Evolutionary conservation across 768 basidiomycete species (phyloP).

Genomic region (Chlorophyllum brunneum): DNA sequence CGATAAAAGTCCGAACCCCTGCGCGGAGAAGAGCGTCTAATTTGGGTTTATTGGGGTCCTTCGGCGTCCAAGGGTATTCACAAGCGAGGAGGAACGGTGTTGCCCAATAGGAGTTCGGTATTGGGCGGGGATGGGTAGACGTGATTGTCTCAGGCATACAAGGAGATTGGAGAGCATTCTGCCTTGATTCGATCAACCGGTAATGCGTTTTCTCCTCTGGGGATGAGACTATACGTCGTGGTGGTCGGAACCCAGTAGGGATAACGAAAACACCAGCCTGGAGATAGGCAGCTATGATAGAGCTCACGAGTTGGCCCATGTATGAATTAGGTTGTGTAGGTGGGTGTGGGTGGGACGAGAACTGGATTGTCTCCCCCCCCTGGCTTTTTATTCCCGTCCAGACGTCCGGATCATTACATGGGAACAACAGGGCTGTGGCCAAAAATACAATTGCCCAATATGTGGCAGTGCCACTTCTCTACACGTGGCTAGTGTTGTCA

Average conservation of each 20-base stretch:
- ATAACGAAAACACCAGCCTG: not conserved
- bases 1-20: constrained; percentile 78
- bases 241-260: not conserved
- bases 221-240: not conserved
- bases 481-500: constrained; percentile 1
- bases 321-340: not conserved
- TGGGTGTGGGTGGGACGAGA: not conserved
- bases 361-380: too few relatives aligned
- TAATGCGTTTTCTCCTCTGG: not conserved
- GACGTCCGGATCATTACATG: not conserved
- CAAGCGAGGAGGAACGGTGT: constrained; percentile 69
- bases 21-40: constrained; percentile 68
- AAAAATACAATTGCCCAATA: too few relatives aligned
- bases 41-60: constrained; percentile 55
- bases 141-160: constrained; percentile 11
- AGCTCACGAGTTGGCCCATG: constrained; percentile 5
- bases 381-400: constrained; percentile 5
- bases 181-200: too few relatives aligned
- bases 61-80: constrained; percentile 77
- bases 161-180: too few relatives aligned
- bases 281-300: not conserved
- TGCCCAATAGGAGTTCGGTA: constrained; percentile 87
- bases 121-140: constrained; percentile 42
- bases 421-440: not conserved
- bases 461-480: constrained; percentile 1